phyloP scores from a whole-genome alignment of 768 basidiomycete species.

The Russula earlei region DNA sequence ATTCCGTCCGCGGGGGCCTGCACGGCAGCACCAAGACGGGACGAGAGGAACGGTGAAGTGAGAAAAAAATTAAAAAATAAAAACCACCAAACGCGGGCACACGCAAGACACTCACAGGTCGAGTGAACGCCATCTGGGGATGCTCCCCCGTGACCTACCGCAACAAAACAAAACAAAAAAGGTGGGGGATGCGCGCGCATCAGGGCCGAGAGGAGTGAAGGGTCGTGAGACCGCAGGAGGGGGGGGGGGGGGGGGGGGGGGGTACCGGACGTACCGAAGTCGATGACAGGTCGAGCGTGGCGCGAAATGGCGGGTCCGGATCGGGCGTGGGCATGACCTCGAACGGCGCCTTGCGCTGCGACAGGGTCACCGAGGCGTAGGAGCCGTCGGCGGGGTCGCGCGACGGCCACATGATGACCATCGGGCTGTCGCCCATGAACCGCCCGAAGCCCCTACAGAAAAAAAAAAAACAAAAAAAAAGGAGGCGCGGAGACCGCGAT shows the following conservation, averaged over 20 bases:
- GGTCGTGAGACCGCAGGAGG: background rate
- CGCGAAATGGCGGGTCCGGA: conserved; percentile 41
- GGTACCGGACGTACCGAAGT: conserved; percentile 32
- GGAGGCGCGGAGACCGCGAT: too few species aligned
- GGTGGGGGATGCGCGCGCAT: background rate
- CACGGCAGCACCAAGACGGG: background rate
- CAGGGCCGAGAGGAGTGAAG: background rate
- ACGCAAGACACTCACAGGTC: conserved; percentile 14
- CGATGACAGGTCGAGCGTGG: conserved; percentile 29
- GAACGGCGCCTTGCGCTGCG: conserved; percentile 46
- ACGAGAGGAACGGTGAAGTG: background rate
- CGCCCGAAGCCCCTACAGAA: conserved; percentile 46
- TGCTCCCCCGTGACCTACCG: background rate
- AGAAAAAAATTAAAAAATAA: too few species aligned
- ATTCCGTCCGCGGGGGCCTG: conserved; percentile 36
- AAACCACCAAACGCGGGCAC: too few species aligned
- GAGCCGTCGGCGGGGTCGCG: conserved; percentile 33
- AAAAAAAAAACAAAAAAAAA: too few species aligned
- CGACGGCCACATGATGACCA: conserved; percentile 72
- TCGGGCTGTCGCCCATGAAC: conserved; percentile 45
- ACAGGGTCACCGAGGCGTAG: conserved; percentile 40
- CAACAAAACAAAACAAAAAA: too few species aligned
- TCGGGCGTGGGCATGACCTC: conserved; percentile 52
- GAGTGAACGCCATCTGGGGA: conserved; percentile 11
- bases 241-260: background rate